phyloP scores from a whole-genome alignment of 1,284 basidiomycete species.

The Puccinia hordei region DNA sequence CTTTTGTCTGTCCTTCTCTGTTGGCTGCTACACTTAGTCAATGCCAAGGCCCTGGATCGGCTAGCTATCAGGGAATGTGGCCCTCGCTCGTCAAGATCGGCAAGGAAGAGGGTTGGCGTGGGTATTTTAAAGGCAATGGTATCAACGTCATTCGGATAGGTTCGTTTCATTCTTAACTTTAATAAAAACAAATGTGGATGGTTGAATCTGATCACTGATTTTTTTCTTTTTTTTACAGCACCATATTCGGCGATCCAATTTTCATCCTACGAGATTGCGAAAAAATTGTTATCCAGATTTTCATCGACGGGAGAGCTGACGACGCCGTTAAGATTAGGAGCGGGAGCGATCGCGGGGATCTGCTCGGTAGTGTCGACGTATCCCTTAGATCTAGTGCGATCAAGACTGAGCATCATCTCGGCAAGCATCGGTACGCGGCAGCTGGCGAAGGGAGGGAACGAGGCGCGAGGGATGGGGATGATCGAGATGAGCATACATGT shows the following conservation, averaged over 20 bases:
- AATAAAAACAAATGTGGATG: background rate
- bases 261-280: slow-evolving; percentile 77
- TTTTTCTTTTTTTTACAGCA: slow-evolving; percentile 59
- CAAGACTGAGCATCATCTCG: slow-evolving; percentile 87
- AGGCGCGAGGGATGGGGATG: slow-evolving; percentile 64
- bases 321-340: slow-evolving; percentile 75
- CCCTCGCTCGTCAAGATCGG: slow-evolving; percentile 69
- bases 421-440: slow-evolving; percentile 65
- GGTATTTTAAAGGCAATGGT: slow-evolving; percentile 81
- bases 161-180: background rate
- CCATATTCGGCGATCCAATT: slow-evolving; percentile 82
- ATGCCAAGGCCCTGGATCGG: slow-evolving; percentile 51
- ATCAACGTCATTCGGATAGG: slow-evolving; percentile 90
- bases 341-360: slow-evolving; percentile 86
- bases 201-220: too few species aligned
- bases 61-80: slow-evolving; percentile 51
- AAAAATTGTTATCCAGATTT: slow-evolving; percentile 68
- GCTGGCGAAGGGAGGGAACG: background rate
- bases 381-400: slow-evolving; percentile 86
- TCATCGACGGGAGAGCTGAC: slow-evolving; percentile 67
- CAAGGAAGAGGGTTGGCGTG: slow-evolving; percentile 85
- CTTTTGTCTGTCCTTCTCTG: too few species aligned
- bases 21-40: background rate
- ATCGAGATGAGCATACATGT: slow-evolving; percentile 86
- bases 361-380: slow-evolving; percentile 89